Evolutionary conservation across 495 filamentous ascomycete genomes (phyloP).

Genomic region (Chaetomidium leptoderma): DNA sequence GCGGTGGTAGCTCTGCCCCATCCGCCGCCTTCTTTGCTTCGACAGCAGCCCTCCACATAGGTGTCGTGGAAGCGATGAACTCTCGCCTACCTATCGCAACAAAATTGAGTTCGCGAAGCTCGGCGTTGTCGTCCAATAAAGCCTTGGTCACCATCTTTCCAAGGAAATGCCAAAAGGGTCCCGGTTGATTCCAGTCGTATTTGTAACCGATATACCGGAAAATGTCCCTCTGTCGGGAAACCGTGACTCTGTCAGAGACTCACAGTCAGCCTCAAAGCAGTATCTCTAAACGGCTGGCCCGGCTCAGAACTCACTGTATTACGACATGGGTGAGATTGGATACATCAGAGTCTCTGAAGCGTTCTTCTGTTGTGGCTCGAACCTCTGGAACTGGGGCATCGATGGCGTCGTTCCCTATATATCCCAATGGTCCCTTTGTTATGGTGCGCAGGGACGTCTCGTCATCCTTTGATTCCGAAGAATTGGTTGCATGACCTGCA

Average conservation of each 20-base stretch:
- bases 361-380: constrained; percentile 1
- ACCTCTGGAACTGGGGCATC: constrained; percentile 9
- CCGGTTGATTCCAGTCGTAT: constrained; percentile 11
- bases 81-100: constrained; percentile 10
- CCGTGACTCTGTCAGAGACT: not conserved
- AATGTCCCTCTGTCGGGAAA: constrained; percentile 8
- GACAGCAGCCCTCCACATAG: constrained; percentile 4
- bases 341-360: constrained; percentile 4
- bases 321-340: constrained; percentile 3
- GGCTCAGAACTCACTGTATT: constrained; percentile 5
- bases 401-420: not conserved
- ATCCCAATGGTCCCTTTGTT: not conserved
- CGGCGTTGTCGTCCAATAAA: constrained; percentile 8
- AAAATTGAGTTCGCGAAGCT: constrained; percentile 8
- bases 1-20: constrained; percentile 1
- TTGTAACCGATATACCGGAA: constrained; percentile 9
- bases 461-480: not conserved
- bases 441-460: constrained; percentile 4
- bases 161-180: constrained; percentile 13
- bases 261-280: not conserved
- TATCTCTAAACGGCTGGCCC: not conserved
- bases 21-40: constrained; percentile 7
- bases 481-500: not conserved
- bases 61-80: constrained; percentile 11
- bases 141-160: constrained; percentile 8